Evolutionary conservation across 2,329 filamentous ascomycete genomes (phyloP).

Genomic region (Arthrobotrys megalospora): DNA sequence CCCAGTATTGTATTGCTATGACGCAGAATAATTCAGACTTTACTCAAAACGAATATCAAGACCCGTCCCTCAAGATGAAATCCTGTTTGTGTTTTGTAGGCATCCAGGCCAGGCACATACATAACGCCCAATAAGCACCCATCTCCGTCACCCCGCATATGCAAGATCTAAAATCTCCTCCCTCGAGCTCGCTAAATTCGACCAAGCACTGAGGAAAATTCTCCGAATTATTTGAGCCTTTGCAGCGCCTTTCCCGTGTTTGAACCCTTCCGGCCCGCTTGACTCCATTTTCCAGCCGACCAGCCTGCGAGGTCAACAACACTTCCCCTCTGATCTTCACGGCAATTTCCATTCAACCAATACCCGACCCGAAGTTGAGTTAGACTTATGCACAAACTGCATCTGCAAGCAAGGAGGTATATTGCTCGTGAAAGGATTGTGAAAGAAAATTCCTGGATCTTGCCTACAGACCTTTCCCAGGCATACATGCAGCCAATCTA

Average conservation of each 20-base stretch:
- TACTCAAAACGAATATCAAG: background rate
- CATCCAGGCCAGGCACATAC: background rate
- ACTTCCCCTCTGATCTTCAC: slow-evolving; percentile 6
- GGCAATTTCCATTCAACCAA: background rate
- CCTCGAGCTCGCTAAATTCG: background rate
- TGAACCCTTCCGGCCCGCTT: background rate
- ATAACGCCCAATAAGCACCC: background rate
- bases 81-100: background rate
- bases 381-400: background rate
- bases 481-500: too few species aligned
- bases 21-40: slow-evolving; percentile 7
- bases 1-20: slow-evolving; percentile 18
- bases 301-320: background rate
- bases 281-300: background rate
- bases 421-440: background rate
- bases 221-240: background rate
- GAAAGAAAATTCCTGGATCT: background rate
- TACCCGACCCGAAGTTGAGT: background rate
- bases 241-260: background rate
- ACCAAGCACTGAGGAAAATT: background rate
- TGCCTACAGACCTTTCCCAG: background rate
- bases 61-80: background rate
- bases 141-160: background rate
- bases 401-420: background rate
- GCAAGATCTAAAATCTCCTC: background rate